Base-by-base conservation (phyloP, 1,139 yeast species). In the Kodamaea alishanica region DNA sequence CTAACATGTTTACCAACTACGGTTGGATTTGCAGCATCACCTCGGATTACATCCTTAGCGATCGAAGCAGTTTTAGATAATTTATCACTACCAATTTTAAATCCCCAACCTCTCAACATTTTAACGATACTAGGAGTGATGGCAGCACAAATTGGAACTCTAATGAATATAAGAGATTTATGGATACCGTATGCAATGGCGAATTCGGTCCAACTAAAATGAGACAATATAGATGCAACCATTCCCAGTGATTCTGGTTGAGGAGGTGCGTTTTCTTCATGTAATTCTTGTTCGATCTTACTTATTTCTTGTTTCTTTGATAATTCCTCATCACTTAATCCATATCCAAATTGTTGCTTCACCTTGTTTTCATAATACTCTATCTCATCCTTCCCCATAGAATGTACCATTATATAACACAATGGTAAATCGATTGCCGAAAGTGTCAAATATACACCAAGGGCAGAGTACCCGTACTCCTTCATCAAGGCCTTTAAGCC, bases 101-200 rank as follows among this genome's bases (percentile, higher is more conserved):
- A 86, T 1, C 97, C 97, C 89, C 89, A 79, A 24, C 70, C 61
- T 46, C 86, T 77, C 47, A 90, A 71, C 28, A 67, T 56, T 41
- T 63, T 70, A 10, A 88, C 96, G 2, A 88, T 73, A 5, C 79
- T 60, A 1, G 98, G 99, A 0, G 97, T 89, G 12, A 90, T 76
- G 5, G 96, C 96, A 0, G 97, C 97, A 1, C 97, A 84, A 30
- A 89, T 62, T 8, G 99, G 98, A 6, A 92, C 66, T 48, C 99
- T 75, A 32, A 88, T 73, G 49, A 92, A 78, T 8, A 84, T 75
- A 46, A 90, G 71, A 5, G 94, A 79, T 65, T 94, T 92, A 68
- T 92, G 98, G 38, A 92, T 69, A 5, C 96, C 96, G 59, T 92
- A 92, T 0, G 98, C 98, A 47, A 94, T 75, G 12, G 88, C 82